phyloP scores from a whole-genome alignment of 306 rosid genomes.

The Citrullus amarus region DNA sequence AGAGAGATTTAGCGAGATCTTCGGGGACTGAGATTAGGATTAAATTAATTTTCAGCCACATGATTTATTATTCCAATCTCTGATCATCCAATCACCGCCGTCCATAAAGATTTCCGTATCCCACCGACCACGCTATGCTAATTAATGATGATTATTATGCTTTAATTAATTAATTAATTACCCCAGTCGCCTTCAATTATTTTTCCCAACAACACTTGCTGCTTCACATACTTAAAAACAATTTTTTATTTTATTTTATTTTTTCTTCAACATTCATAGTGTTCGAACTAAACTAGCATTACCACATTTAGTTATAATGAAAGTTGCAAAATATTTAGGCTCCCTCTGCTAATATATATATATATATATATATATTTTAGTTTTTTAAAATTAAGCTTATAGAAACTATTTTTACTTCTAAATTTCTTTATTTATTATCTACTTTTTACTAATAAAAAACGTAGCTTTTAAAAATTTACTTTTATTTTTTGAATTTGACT shows the following conservation, averaged over 20 bases:
- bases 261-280: no score
- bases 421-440: no score
- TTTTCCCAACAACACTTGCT: neutral
- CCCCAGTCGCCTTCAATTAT: neutral
- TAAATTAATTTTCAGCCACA: conserved; percentile 3
- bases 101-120: conserved; percentile 46
- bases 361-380: no score
- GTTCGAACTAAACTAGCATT: no score
- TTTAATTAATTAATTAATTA: neutral
- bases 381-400: no score
- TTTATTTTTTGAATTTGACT: no score
- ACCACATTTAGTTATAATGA: no score
- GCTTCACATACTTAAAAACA: neutral
- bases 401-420: no score
- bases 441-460: no score
- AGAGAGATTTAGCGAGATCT: neutral
- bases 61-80: neutral
- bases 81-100: conserved; percentile 28
- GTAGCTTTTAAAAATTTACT: no score
- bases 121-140: conserved; percentile 24
- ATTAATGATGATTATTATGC: neutral
- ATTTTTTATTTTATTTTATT: neutral
- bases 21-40: neutral
- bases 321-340: no score
- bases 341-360: no score